Conservation (phyloP, 1,284 basidiomycete genomes). For the Ustilago shanxiensis region DNA sequence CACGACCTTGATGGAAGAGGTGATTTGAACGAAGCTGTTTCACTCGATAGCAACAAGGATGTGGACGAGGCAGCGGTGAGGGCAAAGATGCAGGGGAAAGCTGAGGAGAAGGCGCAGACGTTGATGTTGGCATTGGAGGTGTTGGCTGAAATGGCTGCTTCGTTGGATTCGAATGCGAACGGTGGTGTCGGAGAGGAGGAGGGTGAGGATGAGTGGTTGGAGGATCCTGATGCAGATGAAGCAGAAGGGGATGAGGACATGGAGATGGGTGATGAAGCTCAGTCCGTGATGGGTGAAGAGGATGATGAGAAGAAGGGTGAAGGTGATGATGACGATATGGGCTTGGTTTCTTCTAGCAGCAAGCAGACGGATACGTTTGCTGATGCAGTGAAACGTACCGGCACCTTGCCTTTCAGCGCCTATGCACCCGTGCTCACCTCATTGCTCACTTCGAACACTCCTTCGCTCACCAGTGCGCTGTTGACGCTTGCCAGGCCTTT, state of each 20-base stretch:
- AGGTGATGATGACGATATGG: slow-evolving; percentile 34
- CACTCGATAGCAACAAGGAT: slow-evolving; percentile 7
- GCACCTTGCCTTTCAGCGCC: slow-evolving; percentile 28
- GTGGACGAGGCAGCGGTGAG: slow-evolving; percentile 32
- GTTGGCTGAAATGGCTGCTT: slow-evolving; percentile 57
- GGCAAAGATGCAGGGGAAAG: slow-evolving; percentile 44
- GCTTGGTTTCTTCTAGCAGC: neutral
- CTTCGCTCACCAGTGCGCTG: slow-evolving; percentile 28
- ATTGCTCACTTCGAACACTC: neutral
- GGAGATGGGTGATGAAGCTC: slow-evolving; percentile 23
- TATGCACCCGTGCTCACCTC: slow-evolving; percentile 31
- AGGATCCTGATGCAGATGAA: slow-evolving; percentile 37
- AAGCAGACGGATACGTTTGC: slow-evolving; percentile 33
- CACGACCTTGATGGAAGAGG: slow-evolving; percentile 41
- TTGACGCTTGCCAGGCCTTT: slow-evolving; percentile 46
- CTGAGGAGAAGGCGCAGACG: slow-evolving; percentile 55
- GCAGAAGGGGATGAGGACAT: slow-evolving; percentile 20
- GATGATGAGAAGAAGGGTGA: slow-evolving; percentile 13
- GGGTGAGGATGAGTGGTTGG: slow-evolving; percentile 28
- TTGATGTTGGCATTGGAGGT: slow-evolving; percentile 61
- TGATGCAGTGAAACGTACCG: slow-evolving; percentile 40
- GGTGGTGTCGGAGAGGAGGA: slow-evolving; percentile 19
- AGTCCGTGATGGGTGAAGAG: neutral
- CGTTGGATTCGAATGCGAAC: slow-evolving; percentile 27
- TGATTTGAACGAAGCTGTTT: slow-evolving; percentile 24